A percentile compares a stretch with the other conserved stretches of the same genome.
These are phyloP conservation scores for Vitellaria paradoxa DNA, from an alignment of 179 eudicot genomes.

Conservation along the genomic window DNA sequence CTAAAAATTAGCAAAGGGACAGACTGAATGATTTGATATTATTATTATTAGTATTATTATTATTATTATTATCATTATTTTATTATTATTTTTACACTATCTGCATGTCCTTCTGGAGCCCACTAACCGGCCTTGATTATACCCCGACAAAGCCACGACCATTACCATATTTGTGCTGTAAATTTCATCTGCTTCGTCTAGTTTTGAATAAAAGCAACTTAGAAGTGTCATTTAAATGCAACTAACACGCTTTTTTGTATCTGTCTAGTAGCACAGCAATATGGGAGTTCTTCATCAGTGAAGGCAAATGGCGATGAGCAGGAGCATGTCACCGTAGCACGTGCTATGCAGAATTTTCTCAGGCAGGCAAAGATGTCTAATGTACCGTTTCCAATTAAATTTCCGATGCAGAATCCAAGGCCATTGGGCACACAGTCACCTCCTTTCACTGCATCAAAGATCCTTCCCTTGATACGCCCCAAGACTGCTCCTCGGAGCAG, in stretches of 20 bases:
- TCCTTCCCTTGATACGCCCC: conserved; percentile 70
- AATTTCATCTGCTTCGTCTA: background rate
- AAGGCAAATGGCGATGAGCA: conserved; percentile 59
- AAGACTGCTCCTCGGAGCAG: conserved; percentile 47
- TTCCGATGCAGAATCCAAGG: conserved; percentile 52
- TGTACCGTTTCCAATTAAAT: conserved; percentile 57
- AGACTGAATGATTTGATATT: too few relatives aligned
- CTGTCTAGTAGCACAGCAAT: conserved; percentile 63
- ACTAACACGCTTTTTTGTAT: conserved; percentile 20
- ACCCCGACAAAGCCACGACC: background rate
- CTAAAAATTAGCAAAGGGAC: too few relatives aligned
- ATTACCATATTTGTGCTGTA: background rate
- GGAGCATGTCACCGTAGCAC: conserved; percentile 76
- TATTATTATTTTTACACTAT: background rate
- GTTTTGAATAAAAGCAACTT: background rate
- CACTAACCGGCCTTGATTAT: background rate
- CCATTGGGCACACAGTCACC: conserved; percentile 55
- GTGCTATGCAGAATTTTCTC: conserved; percentile 63
- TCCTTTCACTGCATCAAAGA: conserved; percentile 55
- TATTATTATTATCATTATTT: background rate
- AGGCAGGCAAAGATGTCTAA: conserved; percentile 51
- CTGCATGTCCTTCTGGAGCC: background rate
- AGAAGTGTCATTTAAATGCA: background rate
- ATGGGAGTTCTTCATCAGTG: conserved; percentile 49
- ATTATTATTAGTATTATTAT: too few relatives aligned